phyloP scores from a whole-genome alignment of 345 rosid species.

The Dipteronia sinensis region DNA sequence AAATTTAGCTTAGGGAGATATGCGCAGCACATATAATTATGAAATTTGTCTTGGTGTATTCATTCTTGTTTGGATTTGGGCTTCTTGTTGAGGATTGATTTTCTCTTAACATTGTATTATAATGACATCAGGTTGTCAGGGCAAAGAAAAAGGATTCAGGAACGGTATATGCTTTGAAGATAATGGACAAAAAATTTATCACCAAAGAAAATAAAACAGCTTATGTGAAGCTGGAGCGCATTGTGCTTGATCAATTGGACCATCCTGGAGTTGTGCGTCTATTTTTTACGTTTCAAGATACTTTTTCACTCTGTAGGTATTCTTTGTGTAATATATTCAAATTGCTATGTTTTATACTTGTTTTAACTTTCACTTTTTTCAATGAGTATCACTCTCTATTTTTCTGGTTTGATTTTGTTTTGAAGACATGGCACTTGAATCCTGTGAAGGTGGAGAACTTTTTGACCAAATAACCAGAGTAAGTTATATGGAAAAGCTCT shows the following conservation, averaged over 20 bases:
- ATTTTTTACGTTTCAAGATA: conserved; percentile 91
- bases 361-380: conserved; percentile 2
- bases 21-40: background rate
- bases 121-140: conserved; percentile 73
- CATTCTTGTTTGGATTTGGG: conserved; percentile 3
- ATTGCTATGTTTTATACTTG: conserved; percentile 3
- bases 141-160: conserved; percentile 94
- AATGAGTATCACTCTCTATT: background rate
- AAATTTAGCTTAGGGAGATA: background rate
- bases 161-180: conserved; percentile 85
- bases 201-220: conserved; percentile 97
- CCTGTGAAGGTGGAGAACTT: conserved; percentile 98
- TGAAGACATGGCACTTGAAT: conserved; percentile 97
- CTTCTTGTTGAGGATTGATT: conserved; percentile 9
- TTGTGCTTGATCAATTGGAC: conserved; percentile 94
- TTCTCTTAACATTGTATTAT: conserved; percentile 24
- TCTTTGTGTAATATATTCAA: conserved; percentile 22
- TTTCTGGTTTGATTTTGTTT: conserved; percentile 27
- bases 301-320: conserved; percentile 81
- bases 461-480: conserved; percentile 98
- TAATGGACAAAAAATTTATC: conserved; percentile 98
- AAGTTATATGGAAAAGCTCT: conserved; percentile 36
- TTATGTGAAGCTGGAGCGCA: conserved; percentile 93
- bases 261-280: conserved; percentile 94
- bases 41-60: background rate